Evolutionary conservation across 2,329 filamentous ascomycete genomes (phyloP), one percentile per base, ranked within the genome.

Genomic region (Zopfia rhizophila): DNA sequence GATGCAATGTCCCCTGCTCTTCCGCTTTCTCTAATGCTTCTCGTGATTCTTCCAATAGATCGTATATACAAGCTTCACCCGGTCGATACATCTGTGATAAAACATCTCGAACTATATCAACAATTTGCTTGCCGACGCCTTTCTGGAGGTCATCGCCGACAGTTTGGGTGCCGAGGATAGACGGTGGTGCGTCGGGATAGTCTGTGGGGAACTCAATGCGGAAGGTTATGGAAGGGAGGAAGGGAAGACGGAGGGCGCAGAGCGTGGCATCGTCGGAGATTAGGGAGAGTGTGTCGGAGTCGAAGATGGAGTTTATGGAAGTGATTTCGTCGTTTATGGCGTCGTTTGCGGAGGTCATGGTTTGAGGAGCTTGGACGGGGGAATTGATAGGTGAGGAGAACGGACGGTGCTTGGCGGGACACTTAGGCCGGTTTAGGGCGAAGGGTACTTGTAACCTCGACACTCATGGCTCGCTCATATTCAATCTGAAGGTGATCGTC

Each of bases 241-340:
- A 80, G 0, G 90, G 90, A 2, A 93, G 80, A 38, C 79, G 81
- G 37, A 97, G 80, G 68, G 47, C 74, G 63, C 30, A 77, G 60
- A 53, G 57, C 64, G 38, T 70, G 46, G 45, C 48, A 36, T 58
- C 35, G 42, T 37, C 24, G 14, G 66, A 59, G 19, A 68, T 51
- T 0, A 57, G 51, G 1, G 59, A 49, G 6, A 92, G 77, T 8
- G 87, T 88, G n/a, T 76, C 78, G 35, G 85, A 80, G 54, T 85
- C 87, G 72, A 92, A 94, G 55, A 94, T 94, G 42, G 90, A 89
- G 72, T 93, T 94, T 63, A 94, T 87, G 52, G 88, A 90, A 64
- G 87, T 87, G 21, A 92, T 75, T 68, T 94, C 90, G 72, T 94
- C 89, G 36, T 73, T 69, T 18, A 93, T 80, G 37, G 78, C 61